Evolutionary conservation across 2,329 filamentous ascomycete species (phyloP).

Genomic region (Fusarium pseudocircinatum): DNA sequence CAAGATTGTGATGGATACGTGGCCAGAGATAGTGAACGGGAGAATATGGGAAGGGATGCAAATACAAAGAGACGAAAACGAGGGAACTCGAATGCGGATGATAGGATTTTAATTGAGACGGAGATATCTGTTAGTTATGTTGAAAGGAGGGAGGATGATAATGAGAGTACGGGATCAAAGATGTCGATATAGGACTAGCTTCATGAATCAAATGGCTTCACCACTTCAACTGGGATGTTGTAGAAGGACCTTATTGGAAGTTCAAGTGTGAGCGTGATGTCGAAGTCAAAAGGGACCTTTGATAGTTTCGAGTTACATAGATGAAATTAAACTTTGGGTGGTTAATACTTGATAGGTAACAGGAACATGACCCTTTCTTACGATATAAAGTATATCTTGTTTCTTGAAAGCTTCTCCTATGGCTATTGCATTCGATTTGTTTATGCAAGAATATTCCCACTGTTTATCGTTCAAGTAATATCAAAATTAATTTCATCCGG

Average conservation of each 20-base stretch:
- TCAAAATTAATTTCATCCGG: not conserved
- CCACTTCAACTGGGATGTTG: rapidly evolving
- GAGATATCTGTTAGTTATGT: constrained; percentile 9
- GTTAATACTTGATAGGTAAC: rapidly evolving
- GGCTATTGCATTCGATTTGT: not conserved
- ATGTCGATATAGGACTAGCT: not conserved
- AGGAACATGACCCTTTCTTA: not conserved
- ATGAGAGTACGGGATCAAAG: not conserved
- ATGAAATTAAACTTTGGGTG: too few relatives aligned
- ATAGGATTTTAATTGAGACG: not conserved
- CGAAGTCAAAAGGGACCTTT: not conserved
- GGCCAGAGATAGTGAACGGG: rapidly evolving
- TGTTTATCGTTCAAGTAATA: rapidly evolving
- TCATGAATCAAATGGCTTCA: not conserved
- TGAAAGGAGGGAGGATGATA: not conserved
- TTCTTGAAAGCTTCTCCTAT: not conserved
- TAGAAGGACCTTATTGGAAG: rapidly evolving
- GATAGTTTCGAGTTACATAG: rapidly evolving
- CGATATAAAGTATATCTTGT: not conserved
- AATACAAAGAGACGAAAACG: not conserved
- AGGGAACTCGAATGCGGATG: not conserved
- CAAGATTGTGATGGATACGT: not conserved
- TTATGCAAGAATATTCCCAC: rapidly evolving
- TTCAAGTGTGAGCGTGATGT: rapidly evolving
- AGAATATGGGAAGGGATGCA: rapidly evolving